Percentiles rank a stretch among this genome's conserved stretches.
These are phyloP conservation scores for Trypanosoma platydactyli DNA, from an alignment of 208 protist species.

Conservation along the genomic window DNA sequence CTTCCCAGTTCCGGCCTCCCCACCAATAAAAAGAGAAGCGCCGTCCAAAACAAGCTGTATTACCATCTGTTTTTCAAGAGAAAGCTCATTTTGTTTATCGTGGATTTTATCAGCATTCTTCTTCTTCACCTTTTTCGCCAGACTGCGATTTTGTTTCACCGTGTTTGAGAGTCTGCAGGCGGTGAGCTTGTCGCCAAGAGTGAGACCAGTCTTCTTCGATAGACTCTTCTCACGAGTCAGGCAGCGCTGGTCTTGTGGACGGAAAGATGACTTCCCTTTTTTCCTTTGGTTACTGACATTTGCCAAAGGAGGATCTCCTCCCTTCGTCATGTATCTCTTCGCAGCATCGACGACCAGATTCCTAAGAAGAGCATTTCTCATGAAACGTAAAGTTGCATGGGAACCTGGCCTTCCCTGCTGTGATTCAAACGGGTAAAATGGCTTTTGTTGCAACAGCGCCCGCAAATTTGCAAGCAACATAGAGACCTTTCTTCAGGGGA, in stretches of 20 bases:
- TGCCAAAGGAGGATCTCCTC: too few species aligned
- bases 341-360: too few species aligned
- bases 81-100: constrained; percentile 6
- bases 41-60: constrained; percentile 45
- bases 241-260: background rate
- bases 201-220: background rate
- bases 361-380: too few species aligned
- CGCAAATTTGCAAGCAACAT: too few species aligned
- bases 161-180: background rate
- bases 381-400: too few species aligned
- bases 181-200: background rate
- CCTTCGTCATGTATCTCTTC: too few species aligned
- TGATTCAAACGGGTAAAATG: too few species aligned
- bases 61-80: constrained; percentile 38
- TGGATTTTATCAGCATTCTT: background rate
- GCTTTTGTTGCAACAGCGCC: too few species aligned
- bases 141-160: background rate
- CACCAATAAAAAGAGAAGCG: constrained; percentile 65
- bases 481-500: too few species aligned
- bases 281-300: too few species aligned
- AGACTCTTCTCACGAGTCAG: background rate
- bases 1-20: constrained; percentile 76
- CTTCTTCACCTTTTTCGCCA: background rate
- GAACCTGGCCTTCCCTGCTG: too few species aligned
- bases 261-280: background rate